These are phyloP conservation scores for Omphalotus olearius DNA, from an alignment of 1,284 basidiomycete species.

Conservation along the genomic window DNA sequence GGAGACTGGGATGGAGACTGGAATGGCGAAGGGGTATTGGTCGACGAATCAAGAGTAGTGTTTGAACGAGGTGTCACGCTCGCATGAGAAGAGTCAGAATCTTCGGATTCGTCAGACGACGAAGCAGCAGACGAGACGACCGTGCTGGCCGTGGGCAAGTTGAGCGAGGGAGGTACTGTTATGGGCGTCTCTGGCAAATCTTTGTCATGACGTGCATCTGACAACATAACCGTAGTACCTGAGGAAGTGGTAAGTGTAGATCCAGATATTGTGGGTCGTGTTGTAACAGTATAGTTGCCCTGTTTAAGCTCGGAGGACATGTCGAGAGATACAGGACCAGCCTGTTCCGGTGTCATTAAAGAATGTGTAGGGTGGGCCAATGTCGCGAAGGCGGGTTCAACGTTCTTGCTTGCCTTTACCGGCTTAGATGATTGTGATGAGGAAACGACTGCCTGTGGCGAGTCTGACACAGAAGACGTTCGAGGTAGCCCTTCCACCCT, in stretches of 20 bases:
- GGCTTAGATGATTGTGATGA: neutral
- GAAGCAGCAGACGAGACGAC: neutral
- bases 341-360: neutral
- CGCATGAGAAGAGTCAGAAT: neutral
- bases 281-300: neutral
- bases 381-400: too few relatives aligned
- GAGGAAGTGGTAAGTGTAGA: conserved; percentile 7
- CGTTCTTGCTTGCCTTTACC: neutral
- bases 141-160: neutral
- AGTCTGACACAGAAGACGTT: neutral
- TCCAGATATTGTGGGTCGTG: conserved; percentile 3
- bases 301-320: neutral
- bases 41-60: neutral
- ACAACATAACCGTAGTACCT: conserved; percentile 3
- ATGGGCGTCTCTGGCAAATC: too few relatives aligned
- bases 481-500: neutral
- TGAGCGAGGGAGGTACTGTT: neutral
- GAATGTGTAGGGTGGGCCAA: neutral
- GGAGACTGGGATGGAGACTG: neutral
- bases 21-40: neutral
- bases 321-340: neutral
- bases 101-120: neutral
- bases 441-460: neutral
- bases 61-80: neutral
- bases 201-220: neutral